phyloP scores from a whole-genome alignment of 352 stramenopile genomes.

The Halophytophthora batemanensis region DNA sequence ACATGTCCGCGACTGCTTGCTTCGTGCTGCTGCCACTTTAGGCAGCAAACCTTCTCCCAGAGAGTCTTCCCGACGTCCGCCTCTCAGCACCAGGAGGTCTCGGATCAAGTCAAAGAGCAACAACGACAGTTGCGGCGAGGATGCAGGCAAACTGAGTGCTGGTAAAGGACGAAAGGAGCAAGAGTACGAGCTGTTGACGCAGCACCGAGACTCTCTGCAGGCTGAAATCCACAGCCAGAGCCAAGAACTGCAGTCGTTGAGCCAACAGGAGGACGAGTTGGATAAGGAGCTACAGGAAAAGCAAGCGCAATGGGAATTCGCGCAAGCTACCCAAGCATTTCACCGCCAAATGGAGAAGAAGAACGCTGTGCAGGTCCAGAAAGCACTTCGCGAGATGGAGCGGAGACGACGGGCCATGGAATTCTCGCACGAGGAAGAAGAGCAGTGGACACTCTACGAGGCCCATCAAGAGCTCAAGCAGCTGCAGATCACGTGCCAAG shows the following conservation, averaged over 20 bases:
- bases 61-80: slow-evolving; percentile 6
- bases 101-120: neutral
- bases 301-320: slow-evolving; percentile 39
- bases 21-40: slow-evolving; percentile 18
- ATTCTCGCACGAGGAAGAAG: slow-evolving; percentile 49
- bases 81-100: slow-evolving; percentile 1
- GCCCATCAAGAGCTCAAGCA: slow-evolving; percentile 56
- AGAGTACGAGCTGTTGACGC: slow-evolving; percentile 38
- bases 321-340: slow-evolving; percentile 48
- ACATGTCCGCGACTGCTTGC: slow-evolving; percentile 52
- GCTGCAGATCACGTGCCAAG: slow-evolving; percentile 49
- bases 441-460: slow-evolving; percentile 51
- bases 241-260: slow-evolving; percentile 22
- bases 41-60: slow-evolving; percentile 6
- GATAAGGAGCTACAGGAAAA: slow-evolving; percentile 31
- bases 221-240: slow-evolving; percentile 32
- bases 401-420: slow-evolving; percentile 35
- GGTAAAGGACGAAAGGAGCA: slow-evolving; percentile 24
- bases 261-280: slow-evolving; percentile 26
- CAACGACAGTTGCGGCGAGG: slow-evolving; percentile 2
- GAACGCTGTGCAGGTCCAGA: slow-evolving; percentile 10
- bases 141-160: slow-evolving; percentile 4
- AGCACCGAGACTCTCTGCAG: slow-evolving; percentile 32
- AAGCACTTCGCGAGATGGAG: slow-evolving; percentile 34
- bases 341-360: slow-evolving; percentile 40